Evolutionary conservation across 2,329 filamentous ascomycete species (phyloP), one percentile per base, ranked within the genome.

Genomic region (Fusarium graminum): DNA sequence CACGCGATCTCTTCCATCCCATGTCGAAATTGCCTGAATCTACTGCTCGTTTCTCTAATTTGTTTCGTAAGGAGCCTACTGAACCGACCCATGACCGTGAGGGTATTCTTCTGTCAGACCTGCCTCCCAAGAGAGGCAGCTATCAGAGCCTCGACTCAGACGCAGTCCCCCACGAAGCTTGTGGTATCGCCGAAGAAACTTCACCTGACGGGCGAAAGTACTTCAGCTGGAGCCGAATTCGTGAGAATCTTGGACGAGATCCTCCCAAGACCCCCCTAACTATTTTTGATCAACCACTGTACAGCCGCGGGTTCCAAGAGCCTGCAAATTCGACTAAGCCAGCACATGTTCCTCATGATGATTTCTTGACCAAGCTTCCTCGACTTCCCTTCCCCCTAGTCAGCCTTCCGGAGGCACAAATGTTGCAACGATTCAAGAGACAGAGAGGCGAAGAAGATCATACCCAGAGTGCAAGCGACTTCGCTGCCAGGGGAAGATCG

Each of bases 371-470:
- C 17, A 65, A 70, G 6, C 68, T 76, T 26, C 69, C 74, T 4
- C 72, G 68, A 3, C 70, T 80, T 3, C 77, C 74, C 2, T 80
- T 80, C 34, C 72, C 74, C 11, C 71, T 80, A 13, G 75, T 80
- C 44, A 78, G 78, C 51, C 67, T 80, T 16, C 74, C 75, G 1
- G 78, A 79, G 34, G 78, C 78, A 14, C 77, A 77, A 3, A 72
- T 72, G 59, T 28, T 76, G 17, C 78, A 79, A 43, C 71, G 71
- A 9, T 68, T 73, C 25, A 74, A 77, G 19, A 61, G 75, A 39
- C 71, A 75, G 17, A 59, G 75, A 14, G 78, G 77, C 8, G 75
- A 79, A 44, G 78, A 79, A 52, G 78, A 80, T 34, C 77, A 79
- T 44, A 79, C 75, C 1, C 73, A 77, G 32, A 57, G 66, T 5